Evolutionary conservation across 179 eudicot species (phyloP).

Genomic region (Patellifolia procumbens): DNA sequence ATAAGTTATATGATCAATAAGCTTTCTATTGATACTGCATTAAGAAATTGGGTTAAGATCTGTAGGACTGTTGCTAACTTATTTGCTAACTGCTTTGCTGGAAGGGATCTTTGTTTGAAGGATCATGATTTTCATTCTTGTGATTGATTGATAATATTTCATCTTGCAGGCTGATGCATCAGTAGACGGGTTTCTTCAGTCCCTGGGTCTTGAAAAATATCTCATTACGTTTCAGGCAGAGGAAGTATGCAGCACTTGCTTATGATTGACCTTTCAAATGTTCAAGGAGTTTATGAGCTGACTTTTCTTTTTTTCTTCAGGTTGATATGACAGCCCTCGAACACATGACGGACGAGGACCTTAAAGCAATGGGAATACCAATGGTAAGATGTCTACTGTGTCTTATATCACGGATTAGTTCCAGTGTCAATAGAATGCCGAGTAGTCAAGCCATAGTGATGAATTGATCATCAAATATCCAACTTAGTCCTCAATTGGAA

Average conservation of each 20-base stretch:
- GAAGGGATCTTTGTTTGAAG: neutral
- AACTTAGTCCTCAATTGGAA: neutral
- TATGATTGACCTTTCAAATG: neutral
- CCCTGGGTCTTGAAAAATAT: constrained; percentile 87
- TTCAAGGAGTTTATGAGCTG: constrained; percentile 9
- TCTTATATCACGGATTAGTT: too few species aligned
- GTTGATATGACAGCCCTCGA: constrained; percentile 92
- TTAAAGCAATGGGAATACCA: constrained; percentile 89
- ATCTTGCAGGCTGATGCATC: constrained; percentile 65
- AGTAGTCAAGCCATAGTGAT: neutral
- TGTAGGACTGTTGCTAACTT: neutral
- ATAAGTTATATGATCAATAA: too few species aligned
- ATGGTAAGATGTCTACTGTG: constrained; percentile 54
- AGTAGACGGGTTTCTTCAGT: constrained; percentile 77
- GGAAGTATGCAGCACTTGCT: constrained; percentile 56
- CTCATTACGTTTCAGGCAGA: constrained; percentile 86
- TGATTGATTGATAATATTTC: neutral
- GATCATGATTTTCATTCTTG: constrained; percentile 5
- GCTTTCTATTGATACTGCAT: neutral
- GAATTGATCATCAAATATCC: neutral
- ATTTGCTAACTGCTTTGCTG: constrained; percentile 6
- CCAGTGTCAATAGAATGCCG: too few species aligned
- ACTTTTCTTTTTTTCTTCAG: constrained; percentile 35
- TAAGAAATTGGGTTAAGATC: neutral
- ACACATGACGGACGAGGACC: constrained; percentile 89